Conservation (phyloP, 345 rosid species). For the Mercurialis annua region DNA sequence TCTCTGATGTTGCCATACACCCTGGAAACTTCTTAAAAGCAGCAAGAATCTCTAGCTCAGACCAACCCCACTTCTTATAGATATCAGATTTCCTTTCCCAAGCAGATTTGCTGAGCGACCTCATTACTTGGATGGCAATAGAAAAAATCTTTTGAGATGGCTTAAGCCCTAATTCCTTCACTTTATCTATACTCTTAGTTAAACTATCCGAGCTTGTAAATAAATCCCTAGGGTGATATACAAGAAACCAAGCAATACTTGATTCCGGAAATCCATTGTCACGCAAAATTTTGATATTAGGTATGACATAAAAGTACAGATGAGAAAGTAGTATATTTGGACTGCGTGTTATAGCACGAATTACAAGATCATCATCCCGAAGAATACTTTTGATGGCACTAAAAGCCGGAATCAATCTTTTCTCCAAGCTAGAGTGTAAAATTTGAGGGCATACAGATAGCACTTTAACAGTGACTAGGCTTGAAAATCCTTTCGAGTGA, state of each 20-base stretch:
- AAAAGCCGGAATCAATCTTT: background rate
- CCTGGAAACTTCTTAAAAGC: constrained; percentile 17
- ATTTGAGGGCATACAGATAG: background rate
- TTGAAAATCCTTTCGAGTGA: background rate
- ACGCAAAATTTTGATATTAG: constrained; percentile 11
- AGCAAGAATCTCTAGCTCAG: constrained; percentile 5
- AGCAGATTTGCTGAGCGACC: constrained; percentile 4
- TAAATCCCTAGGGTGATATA: background rate
- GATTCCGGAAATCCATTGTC: constrained; percentile 23
- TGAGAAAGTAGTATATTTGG: constrained; percentile 5
- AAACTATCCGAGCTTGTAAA: background rate
- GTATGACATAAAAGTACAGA: background rate
- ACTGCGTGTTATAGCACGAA: constrained; percentile 15
- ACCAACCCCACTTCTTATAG: constrained; percentile 7
- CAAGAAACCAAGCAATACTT: background rate
- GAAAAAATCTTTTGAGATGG: background rate
- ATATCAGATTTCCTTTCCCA: constrained; percentile 10
- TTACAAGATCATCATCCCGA: constrained; percentile 5
- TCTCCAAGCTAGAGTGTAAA: constrained; percentile 4
- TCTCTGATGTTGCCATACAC: constrained; percentile 12
- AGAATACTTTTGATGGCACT: constrained; percentile 19
- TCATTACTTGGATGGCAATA: background rate
- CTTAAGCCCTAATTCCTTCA: constrained; percentile 9
- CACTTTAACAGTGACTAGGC: background rate
- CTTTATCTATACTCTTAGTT: constrained; percentile 1